Evolutionary conservation across 2,329 filamentous ascomycete genomes (phyloP), one percentile per base, ranked within the genome.

Genomic region (Penicillium sp.): DNA sequence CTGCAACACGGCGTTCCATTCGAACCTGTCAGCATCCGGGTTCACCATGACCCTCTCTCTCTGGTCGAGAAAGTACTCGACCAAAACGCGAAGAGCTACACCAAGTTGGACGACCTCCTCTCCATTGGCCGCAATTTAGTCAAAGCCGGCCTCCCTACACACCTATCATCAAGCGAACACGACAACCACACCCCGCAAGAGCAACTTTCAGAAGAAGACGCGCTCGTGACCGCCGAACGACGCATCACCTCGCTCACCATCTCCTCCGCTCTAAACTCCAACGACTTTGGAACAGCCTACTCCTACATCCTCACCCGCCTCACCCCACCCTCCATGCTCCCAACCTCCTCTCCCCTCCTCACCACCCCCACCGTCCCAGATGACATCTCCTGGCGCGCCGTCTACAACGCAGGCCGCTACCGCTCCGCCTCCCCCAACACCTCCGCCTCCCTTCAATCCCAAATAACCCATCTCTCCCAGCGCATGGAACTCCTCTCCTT

Each of bases 1-100:
- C 75, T 89, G 4, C 84, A 88, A 65, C 86, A 88, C 61, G 85
- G 85, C 17, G 84, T 88, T 15, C 86, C 86, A 2, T 88, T 89
- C 68, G 84, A 86, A 66, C 86, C 86, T 3, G 86, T 88, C 66
- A 87, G 83, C 68, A 88, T 89, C 58, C 83, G 86, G n/a, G 84
- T 86, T 42, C 85, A 84, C 64, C 75, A 81, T 10, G 86, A 88
- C 67, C 86, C 86, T 5, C 73, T 88, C 4, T 80, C 81, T 0
- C 74, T 89, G 25, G 78, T 89, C 54, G 79, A 80, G 58, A 88
- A 84, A 67, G 79, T 89, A 0, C 78, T 89, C 8, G 82, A 85
- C 47, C 86, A 89, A 67, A 89, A 89, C 58, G 69, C 77, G 0
- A 81, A 81, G 59, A 85, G 83, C 65, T 89, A 88, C 68, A 86